Conservation (phyloP, 2,329 filamentous ascomycete genomes). For the Nothopassalora personata region DNA sequence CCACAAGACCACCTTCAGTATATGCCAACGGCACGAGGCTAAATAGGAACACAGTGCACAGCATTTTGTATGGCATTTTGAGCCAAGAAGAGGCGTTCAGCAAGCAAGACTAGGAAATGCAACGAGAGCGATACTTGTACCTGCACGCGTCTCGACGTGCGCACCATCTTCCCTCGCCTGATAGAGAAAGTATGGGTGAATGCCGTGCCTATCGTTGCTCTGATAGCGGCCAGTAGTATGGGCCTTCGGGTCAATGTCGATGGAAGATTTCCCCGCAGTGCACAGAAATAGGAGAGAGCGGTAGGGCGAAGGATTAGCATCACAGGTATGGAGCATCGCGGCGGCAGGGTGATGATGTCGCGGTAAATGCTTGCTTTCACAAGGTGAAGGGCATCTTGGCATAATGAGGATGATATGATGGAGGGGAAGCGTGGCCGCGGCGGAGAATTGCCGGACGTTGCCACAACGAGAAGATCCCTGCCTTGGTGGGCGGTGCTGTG, state of each 20-base stretch:
- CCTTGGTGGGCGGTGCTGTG: background rate
- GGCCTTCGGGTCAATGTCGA: background rate
- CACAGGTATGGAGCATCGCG: too few species aligned
- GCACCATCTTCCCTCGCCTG: background rate
- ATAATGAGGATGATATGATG: too few species aligned
- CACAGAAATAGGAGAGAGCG: too few species aligned
- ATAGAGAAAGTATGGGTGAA: conserved; percentile 8
- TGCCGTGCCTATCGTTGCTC: conserved; percentile 8
- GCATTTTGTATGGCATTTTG: background rate
- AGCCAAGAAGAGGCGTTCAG: background rate
- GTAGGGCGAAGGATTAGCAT: too few species aligned
- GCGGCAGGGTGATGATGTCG: too few species aligned
- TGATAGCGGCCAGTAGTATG: background rate
- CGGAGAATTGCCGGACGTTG: background rate
- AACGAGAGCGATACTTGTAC: conserved; percentile 14
- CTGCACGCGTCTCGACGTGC: conserved; percentile 6
- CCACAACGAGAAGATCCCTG: background rate
- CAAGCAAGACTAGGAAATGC: background rate
- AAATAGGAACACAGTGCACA: conserved; percentile 1
- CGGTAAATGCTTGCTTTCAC: too few species aligned
- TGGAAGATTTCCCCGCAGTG: conserved; percentile 6
- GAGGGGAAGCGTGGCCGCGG: background rate
- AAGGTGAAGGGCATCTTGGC: too few species aligned
- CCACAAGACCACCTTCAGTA: conserved; percentile 24
- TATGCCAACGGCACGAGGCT: conserved; percentile 13